Conservation (phyloP, 1,284 basidiomycete genomes). For the Trametes pubescens region DNA sequence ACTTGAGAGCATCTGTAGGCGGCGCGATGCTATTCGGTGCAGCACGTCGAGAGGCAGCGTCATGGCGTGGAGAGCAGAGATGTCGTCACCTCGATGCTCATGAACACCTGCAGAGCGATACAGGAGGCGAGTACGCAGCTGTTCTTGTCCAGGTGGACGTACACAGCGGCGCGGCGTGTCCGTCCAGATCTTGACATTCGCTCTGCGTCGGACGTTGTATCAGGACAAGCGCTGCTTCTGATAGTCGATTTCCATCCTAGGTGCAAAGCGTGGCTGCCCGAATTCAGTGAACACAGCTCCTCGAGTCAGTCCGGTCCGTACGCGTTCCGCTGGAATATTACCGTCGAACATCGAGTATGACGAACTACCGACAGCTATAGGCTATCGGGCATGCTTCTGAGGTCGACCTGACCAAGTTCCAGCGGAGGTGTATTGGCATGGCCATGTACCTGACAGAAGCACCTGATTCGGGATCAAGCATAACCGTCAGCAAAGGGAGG, state of each 20-base stretch:
- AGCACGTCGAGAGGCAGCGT: background rate
- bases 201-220: conserved; percentile 2
- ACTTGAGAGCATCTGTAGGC: background rate
- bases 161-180: background rate
- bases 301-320: background rate
- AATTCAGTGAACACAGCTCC: background rate
- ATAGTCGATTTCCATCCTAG: conserved; percentile 5
- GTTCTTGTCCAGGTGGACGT: background rate
- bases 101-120: conserved; percentile 7
- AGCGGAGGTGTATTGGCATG: no score
- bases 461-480: background rate
- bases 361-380: no score
- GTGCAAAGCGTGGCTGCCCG: background rate
- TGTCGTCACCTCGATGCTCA: conserved; percentile 7
- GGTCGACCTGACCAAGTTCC: no score
- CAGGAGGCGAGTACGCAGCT: no score
- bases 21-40: background rate
- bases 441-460: background rate
- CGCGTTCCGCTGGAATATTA: background rate
- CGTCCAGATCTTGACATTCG: conserved; percentile 10
- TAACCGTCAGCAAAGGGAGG: background rate
- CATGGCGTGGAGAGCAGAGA: background rate
- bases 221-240: conserved; percentile 13
- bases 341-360: no score
- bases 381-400: no score